Base-by-base conservation (phyloP, 805 yeast species). In the Maudiozyma serrabonitensis region DNA sequence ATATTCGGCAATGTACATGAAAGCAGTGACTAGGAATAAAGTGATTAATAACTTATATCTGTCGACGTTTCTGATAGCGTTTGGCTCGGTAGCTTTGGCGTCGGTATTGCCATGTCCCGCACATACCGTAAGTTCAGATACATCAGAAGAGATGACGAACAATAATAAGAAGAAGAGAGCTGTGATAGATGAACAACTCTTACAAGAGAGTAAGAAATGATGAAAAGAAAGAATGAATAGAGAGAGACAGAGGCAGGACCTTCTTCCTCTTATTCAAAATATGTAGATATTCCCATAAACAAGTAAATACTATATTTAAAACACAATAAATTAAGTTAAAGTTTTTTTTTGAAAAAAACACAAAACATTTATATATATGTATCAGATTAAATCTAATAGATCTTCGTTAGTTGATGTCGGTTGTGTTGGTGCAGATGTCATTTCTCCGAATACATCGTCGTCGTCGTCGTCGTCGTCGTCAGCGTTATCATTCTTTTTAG, bases 1-100 rank as follows among this genome's bases (percentile, higher is more conserved):
- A 21, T 21, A 21, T 21, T 4, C 23, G 4, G 23, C 23, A 21
- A 41, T 41, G 28, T 11, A 21, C 41, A 72, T 78, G 69, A 76
- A 72, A 68, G 81, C 82, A 5, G 71, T 79, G 4, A 76, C 75
- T 41, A 73, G 82, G 61, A 75, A 72, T 56, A 71, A 68, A 56
- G 66, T 79, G 48, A 76, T 82, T 9, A 71, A 75, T 54, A 75
- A 76, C 45, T 58, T 80, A 51, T 80, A 79, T 66, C 68, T 75
- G 50, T 74, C 82, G 25, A 79, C 86, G 6, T 80, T 80, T 57
- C 79, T 82, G 11, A 75, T 79, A n/a, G 80, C 83, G 43, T 77
- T 80, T 44, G 59, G 69, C 21, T 69, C 74, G 2, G 76, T 72
- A 13, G 73, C 74, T 1, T 56, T 70, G 28, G 64, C 72, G n/a